Conservation (phyloP, 306 rosid genomes). For the Quercus rubra region DNA sequence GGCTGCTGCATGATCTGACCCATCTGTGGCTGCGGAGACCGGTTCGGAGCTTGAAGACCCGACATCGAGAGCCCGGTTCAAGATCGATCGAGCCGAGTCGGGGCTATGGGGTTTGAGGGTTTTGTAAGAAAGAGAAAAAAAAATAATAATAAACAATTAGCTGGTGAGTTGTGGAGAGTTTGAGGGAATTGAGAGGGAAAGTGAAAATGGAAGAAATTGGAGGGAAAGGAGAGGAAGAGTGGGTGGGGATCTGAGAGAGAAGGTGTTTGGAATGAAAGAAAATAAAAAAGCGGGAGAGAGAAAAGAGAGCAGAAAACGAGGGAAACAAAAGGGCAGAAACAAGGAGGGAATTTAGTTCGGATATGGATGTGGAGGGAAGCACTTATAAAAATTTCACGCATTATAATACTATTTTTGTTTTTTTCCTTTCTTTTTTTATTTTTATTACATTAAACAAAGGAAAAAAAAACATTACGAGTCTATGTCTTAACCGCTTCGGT, state of each 20-base stretch:
- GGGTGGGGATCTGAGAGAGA: conserved; percentile 41
- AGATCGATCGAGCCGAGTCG: conserved; percentile 25
- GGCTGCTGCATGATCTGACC: conserved; percentile 61
- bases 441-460: background rate
- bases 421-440: background rate
- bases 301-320: conserved; percentile 73
- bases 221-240: conserved; percentile 5
- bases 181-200: conserved; percentile 10
- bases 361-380: conserved; percentile 91
- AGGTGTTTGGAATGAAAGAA: conserved; percentile 42
- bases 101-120: conserved; percentile 14
- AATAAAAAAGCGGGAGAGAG: conserved; percentile 71
- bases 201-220: conserved; percentile 3
- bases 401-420: background rate
- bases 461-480: no score
- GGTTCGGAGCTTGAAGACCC: conserved; percentile 42
- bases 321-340: conserved; percentile 34
- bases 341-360: conserved; percentile 98
- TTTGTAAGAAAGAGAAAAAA: conserved; percentile 21
- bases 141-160: background rate
- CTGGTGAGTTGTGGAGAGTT: background rate
- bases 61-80: conserved; percentile 54
- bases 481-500: no score
- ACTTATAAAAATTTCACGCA: conserved; percentile 28
- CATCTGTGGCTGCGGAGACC: conserved; percentile 31